Base-by-base conservation (phyloP, 2,329 filamentous ascomycete genomes). In the Phialophora verrucosa region DNA sequence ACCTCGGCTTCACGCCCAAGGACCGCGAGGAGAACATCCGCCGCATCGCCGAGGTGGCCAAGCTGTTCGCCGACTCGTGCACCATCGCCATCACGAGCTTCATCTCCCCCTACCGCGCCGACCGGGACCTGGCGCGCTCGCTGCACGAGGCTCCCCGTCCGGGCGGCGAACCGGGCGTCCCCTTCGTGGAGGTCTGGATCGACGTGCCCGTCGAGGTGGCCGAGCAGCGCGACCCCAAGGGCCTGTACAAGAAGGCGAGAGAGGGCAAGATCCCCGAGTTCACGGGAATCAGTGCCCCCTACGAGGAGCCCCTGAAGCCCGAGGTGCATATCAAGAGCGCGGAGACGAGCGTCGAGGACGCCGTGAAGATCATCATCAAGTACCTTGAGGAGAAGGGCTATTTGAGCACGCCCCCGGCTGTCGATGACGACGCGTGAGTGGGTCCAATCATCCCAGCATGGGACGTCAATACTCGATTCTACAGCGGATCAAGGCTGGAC, bases 21-120 rank as follows among this genome's bases (percentile, higher is more conserved):
- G 93, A 97, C 83, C 89, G 95, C 74, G 96, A 94, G 78, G 95
- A 99, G 85, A 99, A 99, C 83, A 99, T 99, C 77, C 89, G 95
- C 68, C 89, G 95, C 71, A 97, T 99, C 75, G 92, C 91, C 62
- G 94, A 99, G 85, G 93, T 98, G 50, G 93, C 95, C 68, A 97
- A 97, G 81, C 88, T 99, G 71, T 99, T 99, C 80, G 93, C 95
- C 69, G 95, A 99, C 82, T 88, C 88, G 61, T 88, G 91, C 70
- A 91, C 90, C 64, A 87, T 98, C 74, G 91, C 94, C 71, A 89
- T 99, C 72, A 97, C 95, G 62, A 95, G 91, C 68, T 99, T 99
- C 84, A 99, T 99, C 83, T 96, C 91, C 1, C 95, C 95, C 0
- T 98, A 97, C 85, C 88, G 88, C 64, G 90, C 90, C 38, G 95